Percentiles rank a stretch among this genome's conserved stretches.
phyloP scores from a whole-genome alignment of 73 alveolate species.

The Tetrahymena malaccensis region DNA sequence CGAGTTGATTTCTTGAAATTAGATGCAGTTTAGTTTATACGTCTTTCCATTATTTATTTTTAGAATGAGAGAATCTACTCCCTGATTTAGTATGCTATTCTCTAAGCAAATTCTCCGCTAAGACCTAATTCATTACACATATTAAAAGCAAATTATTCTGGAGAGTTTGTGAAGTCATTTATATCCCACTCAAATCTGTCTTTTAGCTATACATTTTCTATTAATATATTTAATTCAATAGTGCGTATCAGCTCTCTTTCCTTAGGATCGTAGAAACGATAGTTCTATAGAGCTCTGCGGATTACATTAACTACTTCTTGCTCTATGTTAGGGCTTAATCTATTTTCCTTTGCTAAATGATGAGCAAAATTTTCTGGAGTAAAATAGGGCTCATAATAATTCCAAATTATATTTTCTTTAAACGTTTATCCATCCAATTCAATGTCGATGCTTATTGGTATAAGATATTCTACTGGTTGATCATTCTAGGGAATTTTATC shows the following conservation, averaged over 20 bases:
- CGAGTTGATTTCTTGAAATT: neutral
- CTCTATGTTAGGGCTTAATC: neutral
- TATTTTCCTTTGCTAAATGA: neutral
- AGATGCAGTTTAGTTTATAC: neutral
- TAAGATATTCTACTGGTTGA: neutral
- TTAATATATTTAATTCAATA: neutral
- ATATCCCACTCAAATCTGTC: neutral
- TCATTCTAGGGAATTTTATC: neutral
- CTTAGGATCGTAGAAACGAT: neutral
- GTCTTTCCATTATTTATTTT: neutral
- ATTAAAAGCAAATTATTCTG: neutral
- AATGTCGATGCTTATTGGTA: neutral
- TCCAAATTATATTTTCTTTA: neutral
- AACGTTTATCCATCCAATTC: neutral
- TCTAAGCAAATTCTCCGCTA: neutral
- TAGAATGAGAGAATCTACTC: neutral
- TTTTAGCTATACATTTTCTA: neutral
- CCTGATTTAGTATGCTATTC: neutral
- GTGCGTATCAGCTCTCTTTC: neutral
- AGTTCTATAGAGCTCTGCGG: neutral
- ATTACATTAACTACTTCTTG: neutral
- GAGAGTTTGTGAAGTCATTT: neutral
- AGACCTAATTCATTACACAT: neutral
- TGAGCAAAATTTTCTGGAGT: neutral
- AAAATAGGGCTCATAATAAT: neutral